Evolutionary conservation across 768 basidiomycete genomes (phyloP).

Genomic region (Asterophora lycoperdoides): DNA sequence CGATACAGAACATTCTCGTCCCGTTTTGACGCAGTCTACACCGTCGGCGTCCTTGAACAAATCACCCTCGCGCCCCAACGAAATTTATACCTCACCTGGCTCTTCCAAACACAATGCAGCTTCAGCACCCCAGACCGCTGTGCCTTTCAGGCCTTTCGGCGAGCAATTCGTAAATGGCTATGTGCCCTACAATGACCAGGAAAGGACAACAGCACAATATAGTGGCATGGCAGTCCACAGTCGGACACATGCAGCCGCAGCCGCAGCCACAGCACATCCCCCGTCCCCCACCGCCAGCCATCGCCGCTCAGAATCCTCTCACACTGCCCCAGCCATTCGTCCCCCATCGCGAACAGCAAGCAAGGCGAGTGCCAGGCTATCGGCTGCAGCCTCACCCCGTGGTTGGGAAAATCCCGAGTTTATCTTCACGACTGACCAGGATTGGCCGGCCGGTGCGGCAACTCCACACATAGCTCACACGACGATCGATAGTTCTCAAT

Average conservation of each 20-base stretch:
- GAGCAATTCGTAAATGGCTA: slow-evolving; percentile 14
- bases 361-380: not conserved
- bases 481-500: no score
- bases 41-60: not conserved
- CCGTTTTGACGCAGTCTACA: not conserved
- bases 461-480: no score
- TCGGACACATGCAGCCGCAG: not conserved
- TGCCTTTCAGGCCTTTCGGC: not conserved
- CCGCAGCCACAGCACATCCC: not conserved
- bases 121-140: not conserved
- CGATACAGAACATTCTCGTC: not conserved
- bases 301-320: not conserved
- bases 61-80: not conserved
- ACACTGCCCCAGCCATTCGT: not conserved
- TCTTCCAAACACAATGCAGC: no score
- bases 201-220: slow-evolving; percentile 6
- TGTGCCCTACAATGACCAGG: slow-evolving; percentile 11
- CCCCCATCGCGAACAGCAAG: not conserved
- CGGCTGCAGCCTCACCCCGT: not conserved
- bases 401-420: no score
- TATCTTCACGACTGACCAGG: no score
- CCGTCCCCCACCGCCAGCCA: not conserved
- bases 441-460: no score
- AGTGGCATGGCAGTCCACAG: slow-evolving; percentile 2
- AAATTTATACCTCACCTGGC: not conserved